Conservation (phyloP, 148 eudicot species). For the Nyssa sinensis region DNA sequence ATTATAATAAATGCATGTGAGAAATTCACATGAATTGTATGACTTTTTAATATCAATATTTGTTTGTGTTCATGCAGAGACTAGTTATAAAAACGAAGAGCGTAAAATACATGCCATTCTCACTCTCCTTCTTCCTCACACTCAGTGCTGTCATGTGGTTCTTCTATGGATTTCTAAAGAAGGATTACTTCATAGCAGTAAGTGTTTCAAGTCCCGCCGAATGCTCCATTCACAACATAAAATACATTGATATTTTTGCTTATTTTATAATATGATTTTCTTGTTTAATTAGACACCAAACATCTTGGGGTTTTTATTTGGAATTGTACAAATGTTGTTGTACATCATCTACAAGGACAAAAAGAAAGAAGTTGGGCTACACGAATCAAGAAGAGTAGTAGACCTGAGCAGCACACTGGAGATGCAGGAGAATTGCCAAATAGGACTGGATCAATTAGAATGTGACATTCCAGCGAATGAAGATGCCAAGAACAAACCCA, state of each 20-base stretch:
- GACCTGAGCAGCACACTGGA: slow-evolving; percentile 12
- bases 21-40: too few relatives aligned
- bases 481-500: too few relatives aligned
- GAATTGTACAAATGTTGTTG: slow-evolving; percentile 65
- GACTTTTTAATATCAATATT: too few relatives aligned
- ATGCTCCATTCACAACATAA: too few relatives aligned
- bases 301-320: slow-evolving; percentile 64
- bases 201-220: slow-evolving; percentile 19
- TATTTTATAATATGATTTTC: neutral
- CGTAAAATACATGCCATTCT: slow-evolving; percentile 80
- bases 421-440: neutral
- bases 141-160: slow-evolving; percentile 82
- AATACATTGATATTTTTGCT: too few relatives aligned
- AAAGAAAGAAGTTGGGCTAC: slow-evolving; percentile 20
- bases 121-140: slow-evolving; percentile 67
- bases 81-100: slow-evolving; percentile 69
- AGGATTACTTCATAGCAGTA: slow-evolving; percentile 69
- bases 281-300: slow-evolving; percentile 54
- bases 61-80: slow-evolving; percentile 61
- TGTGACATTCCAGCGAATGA: too few relatives aligned
- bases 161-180: slow-evolving; percentile 63
- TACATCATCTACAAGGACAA: slow-evolving; percentile 57
- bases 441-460: too few relatives aligned
- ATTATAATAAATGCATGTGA: too few relatives aligned
- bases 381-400: neutral